Percentiles rank a stretch among this genome's conserved stretches.
Conservation (phyloP, 2,329 filamentous ascomycete species). For the Colletotrichum cordylinicola region DNA sequence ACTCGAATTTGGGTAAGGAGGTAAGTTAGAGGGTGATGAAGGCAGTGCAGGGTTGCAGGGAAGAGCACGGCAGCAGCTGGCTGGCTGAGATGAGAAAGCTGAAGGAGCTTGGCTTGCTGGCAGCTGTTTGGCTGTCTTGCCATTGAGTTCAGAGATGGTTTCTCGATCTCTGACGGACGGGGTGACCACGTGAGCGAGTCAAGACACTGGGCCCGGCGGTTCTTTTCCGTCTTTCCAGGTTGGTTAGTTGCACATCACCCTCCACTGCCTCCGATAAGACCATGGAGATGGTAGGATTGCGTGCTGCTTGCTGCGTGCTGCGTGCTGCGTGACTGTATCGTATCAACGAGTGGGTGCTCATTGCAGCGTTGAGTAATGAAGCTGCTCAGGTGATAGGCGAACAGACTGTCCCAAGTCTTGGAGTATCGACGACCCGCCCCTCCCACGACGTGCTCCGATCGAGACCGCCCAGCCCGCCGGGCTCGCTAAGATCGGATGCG, state of each 20-base stretch:
- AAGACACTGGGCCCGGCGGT: conserved; percentile 2
- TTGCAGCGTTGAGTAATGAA: background rate
- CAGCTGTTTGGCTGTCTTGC: background rate
- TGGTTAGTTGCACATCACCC: background rate
- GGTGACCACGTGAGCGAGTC: conserved; percentile 17
- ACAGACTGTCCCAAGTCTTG: background rate
- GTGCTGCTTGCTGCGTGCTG: background rate
- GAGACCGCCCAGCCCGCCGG: background rate
- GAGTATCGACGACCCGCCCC: background rate
- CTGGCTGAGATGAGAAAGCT: background rate
- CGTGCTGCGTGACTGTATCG: conserved; percentile 1
- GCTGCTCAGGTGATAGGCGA: conserved; percentile 13
- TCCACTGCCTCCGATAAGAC: background rate
- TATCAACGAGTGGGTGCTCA: background rate
- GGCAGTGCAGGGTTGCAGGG: background rate
- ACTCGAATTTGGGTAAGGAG: background rate
- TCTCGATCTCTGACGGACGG: background rate
- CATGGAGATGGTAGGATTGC: background rate
- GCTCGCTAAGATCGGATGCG: conserved; percentile 11
- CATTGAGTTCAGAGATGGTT: background rate
- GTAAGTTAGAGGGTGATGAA: background rate
- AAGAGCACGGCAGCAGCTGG: background rate
- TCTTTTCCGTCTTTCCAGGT: background rate
- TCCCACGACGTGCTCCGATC: conserved; percentile 2
- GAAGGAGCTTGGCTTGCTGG: background rate